Evolutionary conservation across 2,329 filamentous ascomycete species (phyloP).

Genomic region (Colletotrichum sp.): DNA sequence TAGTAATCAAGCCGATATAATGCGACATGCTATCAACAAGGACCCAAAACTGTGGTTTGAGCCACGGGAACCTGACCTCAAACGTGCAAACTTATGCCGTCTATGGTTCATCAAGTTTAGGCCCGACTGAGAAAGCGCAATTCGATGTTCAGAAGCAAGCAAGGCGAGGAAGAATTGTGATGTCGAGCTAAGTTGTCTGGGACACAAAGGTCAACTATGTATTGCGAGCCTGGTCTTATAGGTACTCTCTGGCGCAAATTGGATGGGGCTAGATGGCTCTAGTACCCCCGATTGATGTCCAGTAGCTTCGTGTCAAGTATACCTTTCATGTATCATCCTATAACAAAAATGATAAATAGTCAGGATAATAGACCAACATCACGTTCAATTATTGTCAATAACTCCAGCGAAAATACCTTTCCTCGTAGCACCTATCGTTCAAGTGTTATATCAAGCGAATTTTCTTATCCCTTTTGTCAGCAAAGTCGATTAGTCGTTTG

Average conservation of each 20-base stretch:
- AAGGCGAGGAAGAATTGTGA: rapidly evolving
- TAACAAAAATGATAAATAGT: rapidly evolving
- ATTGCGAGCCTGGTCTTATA: too few relatives aligned
- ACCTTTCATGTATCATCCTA: rapidly evolving
- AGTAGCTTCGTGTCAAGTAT: not conserved
- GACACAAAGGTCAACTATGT: rapidly evolving
- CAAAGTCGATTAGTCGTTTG: rapidly evolving
- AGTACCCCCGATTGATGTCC: rapidly evolving
- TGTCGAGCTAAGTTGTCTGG: rapidly evolving
- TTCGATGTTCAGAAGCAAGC: not conserved
- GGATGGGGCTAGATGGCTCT: rapidly evolving
- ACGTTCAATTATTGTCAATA: rapidly evolving
- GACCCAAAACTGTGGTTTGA: too few relatives aligned
- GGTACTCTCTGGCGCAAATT: rapidly evolving
- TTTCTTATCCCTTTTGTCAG: not conserved
- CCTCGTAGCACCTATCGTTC: rapidly evolving
- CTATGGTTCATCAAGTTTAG: rapidly evolving
- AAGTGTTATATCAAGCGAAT: rapidly evolving
- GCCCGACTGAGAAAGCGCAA: not conserved
- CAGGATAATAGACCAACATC: rapidly evolving
- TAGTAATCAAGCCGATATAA: too few relatives aligned
- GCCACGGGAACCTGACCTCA: too few relatives aligned
- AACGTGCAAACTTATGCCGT: too few relatives aligned
- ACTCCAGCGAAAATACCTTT: rapidly evolving
- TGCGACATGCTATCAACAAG: too few relatives aligned